phyloP scores from a whole-genome alignment of 805 yeast genomes.

The Yamadazyma sp. region DNA sequence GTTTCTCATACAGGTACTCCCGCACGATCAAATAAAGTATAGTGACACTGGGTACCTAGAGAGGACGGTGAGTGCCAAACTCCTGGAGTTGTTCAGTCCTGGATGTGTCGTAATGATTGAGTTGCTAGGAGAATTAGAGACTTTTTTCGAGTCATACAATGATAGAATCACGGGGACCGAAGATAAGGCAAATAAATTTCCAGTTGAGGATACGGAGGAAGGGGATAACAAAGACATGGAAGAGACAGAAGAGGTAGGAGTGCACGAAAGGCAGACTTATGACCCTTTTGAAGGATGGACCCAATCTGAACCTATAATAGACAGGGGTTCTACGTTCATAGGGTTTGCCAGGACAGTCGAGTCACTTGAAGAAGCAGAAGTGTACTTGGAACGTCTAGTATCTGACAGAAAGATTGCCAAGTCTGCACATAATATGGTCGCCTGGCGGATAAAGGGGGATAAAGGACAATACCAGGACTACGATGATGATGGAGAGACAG shows the following conservation, averaged over 20 bases:
- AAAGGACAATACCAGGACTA: slow-evolving; percentile 73
- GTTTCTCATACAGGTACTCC: slow-evolving; percentile 54
- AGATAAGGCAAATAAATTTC: slow-evolving; percentile 1
- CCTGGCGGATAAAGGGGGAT: slow-evolving; percentile 71
- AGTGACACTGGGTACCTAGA: slow-evolving; percentile 46
- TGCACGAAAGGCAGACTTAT: not conserved
- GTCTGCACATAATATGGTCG: slow-evolving; percentile 80
- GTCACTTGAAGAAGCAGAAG: slow-evolving; percentile 66
- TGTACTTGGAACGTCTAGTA: slow-evolving; percentile 50
- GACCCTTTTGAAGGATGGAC: slow-evolving; percentile 74
- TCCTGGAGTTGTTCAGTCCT: slow-evolving; percentile 50
- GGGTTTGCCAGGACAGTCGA: slow-evolving; percentile 67
- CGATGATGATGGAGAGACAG: slow-evolving; percentile 97
- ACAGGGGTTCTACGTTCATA: slow-evolving; percentile 82
- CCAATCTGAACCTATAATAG: slow-evolving; percentile 72
- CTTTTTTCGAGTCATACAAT: slow-evolving; percentile 40
- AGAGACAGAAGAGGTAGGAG: not conserved
- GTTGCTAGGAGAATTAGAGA: slow-evolving; percentile 63
- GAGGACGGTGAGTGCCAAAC: slow-evolving; percentile 46
- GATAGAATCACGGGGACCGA: slow-evolving; percentile 18
- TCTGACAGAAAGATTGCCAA: slow-evolving; percentile 65
- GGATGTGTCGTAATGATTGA: slow-evolving; percentile 83
- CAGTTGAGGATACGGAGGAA: not conserved
- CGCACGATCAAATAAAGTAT: slow-evolving; percentile 33
- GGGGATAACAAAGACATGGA: too few species aligned